Evolutionary conservation across 140 eudicot genomes (phyloP).

Genomic region (Cichorium intybus): DNA sequence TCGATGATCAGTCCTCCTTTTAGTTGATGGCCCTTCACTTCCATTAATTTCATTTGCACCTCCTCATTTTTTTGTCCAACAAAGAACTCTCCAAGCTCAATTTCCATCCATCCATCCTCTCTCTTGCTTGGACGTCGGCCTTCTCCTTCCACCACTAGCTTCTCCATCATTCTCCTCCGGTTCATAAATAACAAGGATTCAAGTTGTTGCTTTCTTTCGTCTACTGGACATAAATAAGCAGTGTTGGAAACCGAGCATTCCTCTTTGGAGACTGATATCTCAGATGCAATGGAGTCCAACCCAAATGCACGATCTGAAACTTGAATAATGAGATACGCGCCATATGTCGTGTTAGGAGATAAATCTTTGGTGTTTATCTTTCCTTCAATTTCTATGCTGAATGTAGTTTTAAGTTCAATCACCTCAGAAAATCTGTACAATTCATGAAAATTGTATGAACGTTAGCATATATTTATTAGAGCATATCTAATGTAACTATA

Average conservation of each 20-base stretch:
- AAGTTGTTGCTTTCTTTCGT: conserved; percentile 24
- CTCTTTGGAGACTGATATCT: conserved; percentile 24
- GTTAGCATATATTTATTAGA: background rate
- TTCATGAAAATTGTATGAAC: background rate
- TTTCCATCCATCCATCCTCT: conserved; percentile 73
- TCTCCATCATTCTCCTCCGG: conserved; percentile 40
- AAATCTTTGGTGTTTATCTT: conserved; percentile 35
- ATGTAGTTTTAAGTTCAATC: conserved; percentile 44
- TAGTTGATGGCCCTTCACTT: conserved; percentile 59
- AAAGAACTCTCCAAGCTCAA: conserved; percentile 62
- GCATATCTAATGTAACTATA: too few species aligned
- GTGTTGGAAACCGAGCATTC: conserved; percentile 27
- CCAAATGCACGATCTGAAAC: conserved; percentile 43
- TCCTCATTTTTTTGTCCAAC: conserved; percentile 34
- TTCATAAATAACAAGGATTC: conserved; percentile 39
- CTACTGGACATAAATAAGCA: conserved; percentile 29
- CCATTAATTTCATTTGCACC: conserved; percentile 62
- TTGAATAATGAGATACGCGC: conserved; percentile 48
- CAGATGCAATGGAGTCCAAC: conserved; percentile 52
- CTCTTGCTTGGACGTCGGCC: conserved; percentile 32
- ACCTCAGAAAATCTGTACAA: conserved; percentile 45
- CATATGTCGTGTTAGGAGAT: conserved; percentile 47
- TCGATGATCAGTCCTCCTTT: conserved; percentile 81
- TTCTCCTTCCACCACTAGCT: conserved; percentile 29
- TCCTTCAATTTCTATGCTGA: conserved; percentile 47